phyloP scores from a whole-genome alignment of 345 rosid species.

The Fremontodendron californicum region DNA sequence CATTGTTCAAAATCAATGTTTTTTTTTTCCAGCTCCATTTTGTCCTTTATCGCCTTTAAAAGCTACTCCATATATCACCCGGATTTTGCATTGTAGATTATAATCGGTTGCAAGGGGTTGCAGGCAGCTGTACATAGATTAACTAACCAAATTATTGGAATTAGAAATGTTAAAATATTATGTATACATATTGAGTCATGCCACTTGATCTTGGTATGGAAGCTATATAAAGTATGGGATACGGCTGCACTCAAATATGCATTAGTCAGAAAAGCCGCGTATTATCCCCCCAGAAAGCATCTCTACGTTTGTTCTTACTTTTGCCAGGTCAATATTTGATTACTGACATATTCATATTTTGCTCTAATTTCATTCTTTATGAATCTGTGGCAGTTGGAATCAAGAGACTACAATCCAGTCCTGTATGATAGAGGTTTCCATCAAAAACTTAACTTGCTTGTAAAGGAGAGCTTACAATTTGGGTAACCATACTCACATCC shows the following conservation, averaged over 20 bases:
- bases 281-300: neutral
- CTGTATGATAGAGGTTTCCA: slow-evolving; percentile 81
- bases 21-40: neutral
- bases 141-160: neutral
- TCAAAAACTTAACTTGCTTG: slow-evolving; percentile 59
- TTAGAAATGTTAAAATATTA: neutral
- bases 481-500: slow-evolving; percentile 43
- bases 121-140: neutral
- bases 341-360: neutral
- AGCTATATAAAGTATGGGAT: no score
- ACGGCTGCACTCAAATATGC: neutral
- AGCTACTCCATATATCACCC: neutral
- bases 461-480: slow-evolving; percentile 71
- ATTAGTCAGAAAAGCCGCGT: neutral
- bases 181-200: neutral
- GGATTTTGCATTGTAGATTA: neutral
- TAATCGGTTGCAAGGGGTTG: neutral
- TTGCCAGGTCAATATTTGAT: neutral
- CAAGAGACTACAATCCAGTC: slow-evolving; percentile 69
- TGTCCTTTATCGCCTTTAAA: neutral
- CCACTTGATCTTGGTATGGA: neutral
- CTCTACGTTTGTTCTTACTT: neutral
- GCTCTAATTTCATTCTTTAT: slow-evolving; percentile 5
- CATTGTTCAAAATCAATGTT: neutral
- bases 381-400: slow-evolving; percentile 49